A percentile compares a stretch with the other conserved stretches of the same genome.
Evolutionary conservation across 306 rosid genomes (phyloP).

Genomic region (Ceratonia siliqua): DNA sequence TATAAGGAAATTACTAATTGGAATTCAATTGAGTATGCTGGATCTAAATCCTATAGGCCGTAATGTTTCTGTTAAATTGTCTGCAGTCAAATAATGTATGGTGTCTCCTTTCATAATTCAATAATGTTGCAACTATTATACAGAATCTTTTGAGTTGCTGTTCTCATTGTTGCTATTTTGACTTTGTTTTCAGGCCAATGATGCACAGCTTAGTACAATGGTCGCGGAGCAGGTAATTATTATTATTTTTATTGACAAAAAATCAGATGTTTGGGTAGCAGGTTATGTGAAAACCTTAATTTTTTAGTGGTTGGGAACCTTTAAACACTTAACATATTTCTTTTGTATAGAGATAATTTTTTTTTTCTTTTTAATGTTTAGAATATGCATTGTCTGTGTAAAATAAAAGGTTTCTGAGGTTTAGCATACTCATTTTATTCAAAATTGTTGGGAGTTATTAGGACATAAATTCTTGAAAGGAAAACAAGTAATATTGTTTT

Average conservation of each 20-base stretch:
- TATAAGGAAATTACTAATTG: neutral
- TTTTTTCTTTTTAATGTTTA: neutral
- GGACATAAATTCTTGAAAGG: conserved; percentile 5
- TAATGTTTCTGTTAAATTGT: neutral
- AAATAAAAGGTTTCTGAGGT: neutral
- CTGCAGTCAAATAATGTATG: neutral
- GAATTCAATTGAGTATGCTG: neutral
- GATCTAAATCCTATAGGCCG: conserved; percentile 3
- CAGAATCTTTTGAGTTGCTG: conserved; percentile 5
- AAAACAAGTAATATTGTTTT: conserved; percentile 7
- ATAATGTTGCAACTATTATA: conserved; percentile 5
- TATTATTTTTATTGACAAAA: neutral
- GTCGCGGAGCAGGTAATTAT: conserved; percentile 84
- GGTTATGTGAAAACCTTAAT: neutral
- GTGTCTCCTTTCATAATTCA: conserved; percentile 5
- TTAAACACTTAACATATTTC: neutral
- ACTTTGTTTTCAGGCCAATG: conserved; percentile 80
- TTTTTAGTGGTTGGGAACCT: conserved; percentile 10
- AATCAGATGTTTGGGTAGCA: neutral
- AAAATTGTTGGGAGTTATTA: conserved; percentile 22
- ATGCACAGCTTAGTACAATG: conserved; percentile 98
- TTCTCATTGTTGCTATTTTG: conserved; percentile 36
- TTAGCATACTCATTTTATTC: neutral
- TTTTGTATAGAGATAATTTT: neutral
- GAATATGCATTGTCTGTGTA: neutral